These are phyloP conservation scores for Colletotrichum tofieldiae DNA, from an alignment of 2,329 filamentous ascomycete species.

Conservation along the genomic window DNA sequence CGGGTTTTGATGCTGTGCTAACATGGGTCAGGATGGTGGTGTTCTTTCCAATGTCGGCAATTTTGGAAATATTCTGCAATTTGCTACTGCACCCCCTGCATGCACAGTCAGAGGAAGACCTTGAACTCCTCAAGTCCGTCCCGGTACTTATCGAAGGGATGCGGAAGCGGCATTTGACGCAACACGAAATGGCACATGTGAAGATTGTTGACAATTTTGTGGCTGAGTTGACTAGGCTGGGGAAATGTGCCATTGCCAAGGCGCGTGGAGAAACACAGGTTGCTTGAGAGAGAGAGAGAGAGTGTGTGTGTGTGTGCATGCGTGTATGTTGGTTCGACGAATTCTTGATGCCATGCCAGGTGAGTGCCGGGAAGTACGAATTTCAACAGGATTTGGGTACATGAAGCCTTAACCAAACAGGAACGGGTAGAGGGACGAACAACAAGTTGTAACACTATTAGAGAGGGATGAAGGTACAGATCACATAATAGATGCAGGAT, in stretches of 20 bases:
- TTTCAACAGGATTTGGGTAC: background rate
- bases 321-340: too few species aligned
- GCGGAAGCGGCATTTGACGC: constrained; percentile 48
- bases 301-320: too few species aligned
- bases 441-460: background rate
- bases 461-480: too few species aligned
- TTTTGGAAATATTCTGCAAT: constrained; percentile 70
- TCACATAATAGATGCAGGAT: too few species aligned
- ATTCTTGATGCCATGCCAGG: background rate
- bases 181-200: constrained; percentile 58
- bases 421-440: background rate
- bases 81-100: constrained; percentile 65
- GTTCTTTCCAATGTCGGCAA: constrained; percentile 70
- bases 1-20: background rate
- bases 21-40: constrained; percentile 62
- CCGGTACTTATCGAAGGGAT: constrained; percentile 61
- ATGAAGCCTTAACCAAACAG: background rate
- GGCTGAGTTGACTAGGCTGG: constrained; percentile 60
- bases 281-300: background rate
- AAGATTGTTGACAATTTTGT: constrained; percentile 61
- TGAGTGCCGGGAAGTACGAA: background rate
- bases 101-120: constrained; percentile 59
- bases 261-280: constrained; percentile 9
- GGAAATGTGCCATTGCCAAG: constrained; percentile 57
- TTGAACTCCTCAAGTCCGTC: constrained; percentile 61